These are phyloP conservation scores for Taiwanofungus camphoratus DNA, from an alignment of 1,284 basidiomycete genomes.

Conservation along the genomic window DNA sequence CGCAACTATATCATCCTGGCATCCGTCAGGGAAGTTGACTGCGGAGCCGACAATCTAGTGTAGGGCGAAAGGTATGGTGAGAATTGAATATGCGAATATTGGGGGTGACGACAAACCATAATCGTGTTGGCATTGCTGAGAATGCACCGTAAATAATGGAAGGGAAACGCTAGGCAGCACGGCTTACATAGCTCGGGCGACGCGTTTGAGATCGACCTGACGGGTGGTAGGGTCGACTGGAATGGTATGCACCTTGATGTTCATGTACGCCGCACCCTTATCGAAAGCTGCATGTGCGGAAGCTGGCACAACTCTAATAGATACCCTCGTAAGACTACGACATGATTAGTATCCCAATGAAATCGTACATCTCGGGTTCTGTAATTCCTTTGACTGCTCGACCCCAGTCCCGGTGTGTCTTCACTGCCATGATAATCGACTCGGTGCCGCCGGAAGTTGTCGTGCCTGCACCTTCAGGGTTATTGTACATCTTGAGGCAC, in stretches of 20 bases:
- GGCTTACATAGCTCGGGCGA: conserved; percentile 82
- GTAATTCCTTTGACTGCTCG: conserved; percentile 80
- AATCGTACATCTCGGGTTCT: conserved; percentile 85
- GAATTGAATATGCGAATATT: background rate
- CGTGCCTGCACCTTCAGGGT: conserved; percentile 79
- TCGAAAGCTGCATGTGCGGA: conserved; percentile 95
- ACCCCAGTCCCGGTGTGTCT: conserved; percentile 94
- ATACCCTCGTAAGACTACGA: background rate
- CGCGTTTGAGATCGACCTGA: conserved; percentile 71
- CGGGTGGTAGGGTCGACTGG: conserved; percentile 83
- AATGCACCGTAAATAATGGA: conserved; percentile 4
- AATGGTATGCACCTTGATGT: conserved; percentile 88
- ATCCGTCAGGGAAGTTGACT: conserved; percentile 90
- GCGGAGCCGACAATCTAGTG: conserved; percentile 82
- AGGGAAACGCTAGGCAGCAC: background rate
- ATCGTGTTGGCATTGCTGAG: conserved; percentile 77
- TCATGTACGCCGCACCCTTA: conserved; percentile 88
- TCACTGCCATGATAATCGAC: conserved; percentile 91
- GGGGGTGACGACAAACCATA: conserved; percentile 42
- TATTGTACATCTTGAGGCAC: conserved; percentile 85
- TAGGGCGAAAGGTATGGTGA: background rate
- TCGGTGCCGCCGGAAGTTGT: conserved; percentile 97
- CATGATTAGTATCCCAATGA: background rate
- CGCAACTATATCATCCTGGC: conserved; percentile 83
- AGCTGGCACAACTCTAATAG: conserved; percentile 69